Conservation (phyloP, 1,284 basidiomycete genomes). For the Ganoderma leucocontextum region DNA sequence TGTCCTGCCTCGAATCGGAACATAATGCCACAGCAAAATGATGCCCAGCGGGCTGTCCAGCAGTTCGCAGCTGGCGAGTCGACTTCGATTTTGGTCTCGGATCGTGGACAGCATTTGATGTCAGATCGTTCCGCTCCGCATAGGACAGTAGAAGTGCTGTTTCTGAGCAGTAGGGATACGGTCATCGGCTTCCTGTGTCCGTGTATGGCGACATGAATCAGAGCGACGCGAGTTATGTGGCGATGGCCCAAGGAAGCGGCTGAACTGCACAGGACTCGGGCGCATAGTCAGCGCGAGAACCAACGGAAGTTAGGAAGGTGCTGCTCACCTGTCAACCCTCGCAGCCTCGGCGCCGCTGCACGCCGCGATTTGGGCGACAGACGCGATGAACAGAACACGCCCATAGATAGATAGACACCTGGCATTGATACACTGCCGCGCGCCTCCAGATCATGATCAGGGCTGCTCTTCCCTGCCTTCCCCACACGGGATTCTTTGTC, state of each 20-base stretch:
- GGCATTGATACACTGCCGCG: no score
- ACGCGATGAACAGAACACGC: background rate
- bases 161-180: background rate
- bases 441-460: background rate
- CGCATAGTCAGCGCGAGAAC: background rate
- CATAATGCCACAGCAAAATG: background rate
- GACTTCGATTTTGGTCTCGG: background rate
- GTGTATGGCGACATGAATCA: no score
- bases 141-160: background rate
- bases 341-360: background rate
- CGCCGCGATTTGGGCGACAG: no score
- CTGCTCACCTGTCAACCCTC: background rate
- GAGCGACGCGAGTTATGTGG: no score
- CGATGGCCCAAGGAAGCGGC: no score
- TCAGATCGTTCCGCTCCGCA: background rate
- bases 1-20: background rate
- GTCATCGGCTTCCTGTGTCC: no score
- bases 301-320: background rate
- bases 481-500: conserved; percentile 6
- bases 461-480: background rate
- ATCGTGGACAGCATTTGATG: background rate
- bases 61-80: conserved; percentile 4
- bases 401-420: no score
- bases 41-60: background rate
- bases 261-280: background rate